Percentiles rank a stretch among this genome's conserved stretches.
Evolutionary conservation across 2,329 filamentous ascomycete species (phyloP).

Genomic region (Fusarium sp.): DNA sequence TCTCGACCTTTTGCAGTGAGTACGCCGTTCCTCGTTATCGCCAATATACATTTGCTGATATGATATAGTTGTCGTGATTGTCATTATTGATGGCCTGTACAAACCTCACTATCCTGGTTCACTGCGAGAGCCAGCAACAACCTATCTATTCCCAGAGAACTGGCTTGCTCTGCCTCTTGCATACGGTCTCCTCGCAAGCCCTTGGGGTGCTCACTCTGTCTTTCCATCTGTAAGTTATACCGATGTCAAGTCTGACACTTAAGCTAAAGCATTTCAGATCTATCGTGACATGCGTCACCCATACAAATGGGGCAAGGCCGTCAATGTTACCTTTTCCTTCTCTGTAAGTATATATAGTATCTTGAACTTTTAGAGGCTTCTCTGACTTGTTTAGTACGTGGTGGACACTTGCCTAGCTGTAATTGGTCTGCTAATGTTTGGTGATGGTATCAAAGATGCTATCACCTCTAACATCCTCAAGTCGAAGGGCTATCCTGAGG

Average conservation of each 20-base stretch:
- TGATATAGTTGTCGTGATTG: slow-evolving; percentile 78
- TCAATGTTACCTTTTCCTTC: slow-evolving; percentile 86
- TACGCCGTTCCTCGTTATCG: slow-evolving; percentile 42
- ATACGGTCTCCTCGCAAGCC: slow-evolving; percentile 88
- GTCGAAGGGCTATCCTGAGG: slow-evolving; percentile 77
- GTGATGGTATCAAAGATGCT: slow-evolving; percentile 86
- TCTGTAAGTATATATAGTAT: slow-evolving; percentile 66
- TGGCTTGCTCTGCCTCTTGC: slow-evolving; percentile 90
- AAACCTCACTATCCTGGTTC: slow-evolving; percentile 86
- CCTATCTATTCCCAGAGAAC: slow-evolving; percentile 84
- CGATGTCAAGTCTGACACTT: background rate
- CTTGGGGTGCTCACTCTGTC: slow-evolving; percentile 72
- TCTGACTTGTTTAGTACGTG: slow-evolving; percentile 66
- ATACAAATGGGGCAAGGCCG: slow-evolving; percentile 79
- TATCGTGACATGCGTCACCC: slow-evolving; percentile 78
- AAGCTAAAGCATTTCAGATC: slow-evolving; percentile 54
- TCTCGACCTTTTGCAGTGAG: slow-evolving; percentile 88
- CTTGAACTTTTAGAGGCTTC: background rate
- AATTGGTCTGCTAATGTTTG: slow-evolving; percentile 93
- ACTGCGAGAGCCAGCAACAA: slow-evolving; percentile 80
- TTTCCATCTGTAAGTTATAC: slow-evolving; percentile 77
- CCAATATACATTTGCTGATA: slow-evolving; percentile 7
- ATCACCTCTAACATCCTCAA: slow-evolving; percentile 90
- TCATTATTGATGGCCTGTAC: slow-evolving; percentile 86
- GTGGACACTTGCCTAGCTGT: slow-evolving; percentile 86